These are phyloP conservation scores for slime mould (Dictyostelium discoideum) DNA, from an alignment of 78 protist genomes.

Conservation along the genomic window DNA sequence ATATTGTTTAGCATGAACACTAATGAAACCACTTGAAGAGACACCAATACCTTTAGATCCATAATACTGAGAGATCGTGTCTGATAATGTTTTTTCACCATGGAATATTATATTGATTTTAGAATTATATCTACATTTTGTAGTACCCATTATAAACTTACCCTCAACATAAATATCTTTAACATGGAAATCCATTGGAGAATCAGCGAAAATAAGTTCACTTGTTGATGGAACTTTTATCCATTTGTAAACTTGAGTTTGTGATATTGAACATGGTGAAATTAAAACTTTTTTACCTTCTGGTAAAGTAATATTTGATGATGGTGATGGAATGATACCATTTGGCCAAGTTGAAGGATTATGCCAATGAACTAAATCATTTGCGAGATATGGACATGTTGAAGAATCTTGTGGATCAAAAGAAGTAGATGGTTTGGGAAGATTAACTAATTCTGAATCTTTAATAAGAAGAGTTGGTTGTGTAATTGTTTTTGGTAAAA, in stretches of 20 bases:
- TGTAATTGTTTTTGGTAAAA: background rate
- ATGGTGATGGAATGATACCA: constrained; percentile 63
- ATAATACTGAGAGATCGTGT: constrained; percentile 9
- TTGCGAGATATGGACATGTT: constrained; percentile 45
- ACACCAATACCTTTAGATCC: constrained; percentile 82
- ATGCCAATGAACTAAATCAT: constrained; percentile 63
- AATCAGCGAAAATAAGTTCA: constrained; percentile 61
- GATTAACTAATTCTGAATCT: constrained; percentile 17
- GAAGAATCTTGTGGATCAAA: constrained; percentile 6
- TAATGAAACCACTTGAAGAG: constrained; percentile 17
- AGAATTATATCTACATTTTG: constrained; percentile 36
- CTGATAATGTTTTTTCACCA: constrained; percentile 20
- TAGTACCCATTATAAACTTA: constrained; percentile 50
- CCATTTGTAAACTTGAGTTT: background rate
- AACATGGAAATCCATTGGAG: constrained; percentile 24
- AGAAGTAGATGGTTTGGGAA: constrained; percentile 1
- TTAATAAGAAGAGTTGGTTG: background rate
- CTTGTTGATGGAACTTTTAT: constrained; percentile 49
- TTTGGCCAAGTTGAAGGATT: constrained; percentile 73
- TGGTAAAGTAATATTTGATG: constrained; percentile 42
- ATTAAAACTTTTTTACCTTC: constrained; percentile 51
- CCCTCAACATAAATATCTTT: constrained; percentile 55
- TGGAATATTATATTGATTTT: constrained; percentile 54
- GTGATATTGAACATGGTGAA: constrained; percentile 53
- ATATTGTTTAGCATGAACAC: constrained; percentile 76